Conservation (phyloP, 106 monocot species). For the Allium sativum region DNA sequence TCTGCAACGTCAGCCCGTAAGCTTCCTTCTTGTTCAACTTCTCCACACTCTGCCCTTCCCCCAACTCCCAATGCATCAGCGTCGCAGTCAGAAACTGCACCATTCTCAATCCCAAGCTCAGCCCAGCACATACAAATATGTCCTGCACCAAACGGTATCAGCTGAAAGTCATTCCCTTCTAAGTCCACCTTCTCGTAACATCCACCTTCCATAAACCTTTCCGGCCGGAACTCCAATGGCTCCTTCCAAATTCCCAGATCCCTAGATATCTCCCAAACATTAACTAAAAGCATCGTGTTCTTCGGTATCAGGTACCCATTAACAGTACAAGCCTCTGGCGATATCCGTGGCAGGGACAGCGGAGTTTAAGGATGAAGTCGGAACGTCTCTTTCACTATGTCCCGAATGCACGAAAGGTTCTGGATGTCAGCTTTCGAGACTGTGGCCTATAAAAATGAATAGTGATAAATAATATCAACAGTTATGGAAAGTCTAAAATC, state of each 20-base stretch:
- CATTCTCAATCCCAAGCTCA: slow-evolving; percentile 17
- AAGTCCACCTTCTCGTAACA: slow-evolving; percentile 6
- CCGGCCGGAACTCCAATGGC: slow-evolving; percentile 19
- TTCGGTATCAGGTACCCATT: neutral
- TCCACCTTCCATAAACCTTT: slow-evolving; percentile 21
- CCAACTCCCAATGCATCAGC: slow-evolving; percentile 19
- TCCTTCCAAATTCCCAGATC: slow-evolving; percentile 7
- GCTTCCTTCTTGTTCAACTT: slow-evolving; percentile 13
- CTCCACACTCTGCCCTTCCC: slow-evolving; percentile 3
- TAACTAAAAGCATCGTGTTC: neutral
- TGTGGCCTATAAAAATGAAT: too few relatives aligned
- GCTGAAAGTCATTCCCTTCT: slow-evolving; percentile 17
- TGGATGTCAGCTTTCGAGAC: neutral
- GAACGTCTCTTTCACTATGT: neutral
- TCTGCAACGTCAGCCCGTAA: slow-evolving; percentile 14
- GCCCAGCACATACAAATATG: slow-evolving; percentile 22
- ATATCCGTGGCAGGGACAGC: neutral
- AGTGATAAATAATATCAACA: too few relatives aligned
- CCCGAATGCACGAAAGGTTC: neutral
- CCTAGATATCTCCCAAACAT: neutral
- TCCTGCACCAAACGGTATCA: slow-evolving; percentile 30
- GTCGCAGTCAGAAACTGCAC: slow-evolving; percentile 11
- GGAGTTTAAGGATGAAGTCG: neutral
- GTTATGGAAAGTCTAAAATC: too few relatives aligned
- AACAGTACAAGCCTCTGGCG: neutral